Base-by-base conservation (phyloP, 2,329 filamentous ascomycete species). In the Monilinia laxa region DNA sequence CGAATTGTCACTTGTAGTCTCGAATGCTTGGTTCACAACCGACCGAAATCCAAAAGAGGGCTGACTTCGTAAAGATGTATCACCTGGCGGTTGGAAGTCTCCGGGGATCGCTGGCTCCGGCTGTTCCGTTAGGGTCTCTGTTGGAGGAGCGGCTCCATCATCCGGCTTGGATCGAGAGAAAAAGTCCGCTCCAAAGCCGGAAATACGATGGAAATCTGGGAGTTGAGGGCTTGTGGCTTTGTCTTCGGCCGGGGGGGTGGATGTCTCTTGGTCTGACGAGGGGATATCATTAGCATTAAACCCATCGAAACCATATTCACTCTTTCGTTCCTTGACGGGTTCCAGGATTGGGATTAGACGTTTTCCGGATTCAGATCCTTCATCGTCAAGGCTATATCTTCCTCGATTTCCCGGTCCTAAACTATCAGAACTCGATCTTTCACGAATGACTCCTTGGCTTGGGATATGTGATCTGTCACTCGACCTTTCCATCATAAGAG, bases 11-110 rank as follows among this genome's bases (percentile, higher is more conserved):
- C 86, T 82, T 10, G 60, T 80, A 56, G 82, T 80, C 72, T 89
- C 86, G 73, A 90, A 90, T 20, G 87, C 87, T 74, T 88, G 84
- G 71, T 89, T 81, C 4, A 90, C 87, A 18, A 85, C 84, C 1
- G 85, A 84, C 47, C 78, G 78, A 72, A 86, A 86, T n/a, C 85
- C 84, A 23, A 81, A 70, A 2, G 84, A 85, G 4, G 81, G 79
- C 68, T 84, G 81, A 69, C 83, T 83, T 9, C 82, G 80, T n/a
- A 86, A 75, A 53, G 75, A 70, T 53, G 71, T 51, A 10, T 73
- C 71, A 31, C 62, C 62, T 28, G 62, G 11, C 35, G n/a, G 18
- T 10, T 45, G 28, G 11, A 14, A 18, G 57, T 47, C 31, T 35
- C 45, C 57, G 18, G 40, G 5, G 3, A 18, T 28, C 1, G 51